phyloP scores from a whole-genome alignment of 2,329 filamentous ascomycete genomes.

The Balansia obtecta region DNA sequence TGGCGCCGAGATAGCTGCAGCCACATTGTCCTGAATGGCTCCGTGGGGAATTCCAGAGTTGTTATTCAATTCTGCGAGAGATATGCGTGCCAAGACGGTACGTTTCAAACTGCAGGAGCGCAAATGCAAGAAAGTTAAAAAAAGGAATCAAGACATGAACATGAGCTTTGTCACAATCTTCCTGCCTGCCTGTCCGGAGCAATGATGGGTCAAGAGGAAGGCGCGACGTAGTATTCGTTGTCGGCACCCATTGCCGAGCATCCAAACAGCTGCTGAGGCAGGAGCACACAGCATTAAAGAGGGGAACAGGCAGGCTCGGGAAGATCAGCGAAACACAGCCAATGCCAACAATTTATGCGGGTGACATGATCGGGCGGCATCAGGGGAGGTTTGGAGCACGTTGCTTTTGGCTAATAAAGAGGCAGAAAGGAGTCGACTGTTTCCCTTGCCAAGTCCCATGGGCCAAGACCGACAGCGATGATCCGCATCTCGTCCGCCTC shows the following conservation, averaged over 20 bases:
- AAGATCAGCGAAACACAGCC: neutral
- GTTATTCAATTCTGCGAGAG: neutral
- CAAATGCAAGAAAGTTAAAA: neutral
- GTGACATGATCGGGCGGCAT: neutral
- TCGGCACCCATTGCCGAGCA: constrained; percentile 1
- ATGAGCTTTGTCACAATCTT: neutral
- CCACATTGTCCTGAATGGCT: neutral
- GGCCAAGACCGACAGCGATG: no score
- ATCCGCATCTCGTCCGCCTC: no score
- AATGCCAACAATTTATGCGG: neutral
- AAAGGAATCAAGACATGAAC: neutral
- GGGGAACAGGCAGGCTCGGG: neutral
- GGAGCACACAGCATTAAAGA: neutral
- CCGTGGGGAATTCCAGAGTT: neutral
- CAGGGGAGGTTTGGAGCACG: neutral
- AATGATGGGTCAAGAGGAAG: neutral
- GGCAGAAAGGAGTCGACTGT: no score
- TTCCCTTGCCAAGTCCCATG: no score
- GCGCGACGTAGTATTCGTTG: neutral
- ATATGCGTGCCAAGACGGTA: neutral
- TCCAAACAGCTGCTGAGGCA: neutral
- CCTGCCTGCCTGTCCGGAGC: neutral
- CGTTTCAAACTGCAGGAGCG: neutral
- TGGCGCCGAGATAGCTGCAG: neutral
- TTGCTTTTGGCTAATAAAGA: no score